Evolutionary conservation across 345 rosid species (phyloP), one percentile per base, ranked within the genome.

Genomic region (Eucalyptus regnans): DNA sequence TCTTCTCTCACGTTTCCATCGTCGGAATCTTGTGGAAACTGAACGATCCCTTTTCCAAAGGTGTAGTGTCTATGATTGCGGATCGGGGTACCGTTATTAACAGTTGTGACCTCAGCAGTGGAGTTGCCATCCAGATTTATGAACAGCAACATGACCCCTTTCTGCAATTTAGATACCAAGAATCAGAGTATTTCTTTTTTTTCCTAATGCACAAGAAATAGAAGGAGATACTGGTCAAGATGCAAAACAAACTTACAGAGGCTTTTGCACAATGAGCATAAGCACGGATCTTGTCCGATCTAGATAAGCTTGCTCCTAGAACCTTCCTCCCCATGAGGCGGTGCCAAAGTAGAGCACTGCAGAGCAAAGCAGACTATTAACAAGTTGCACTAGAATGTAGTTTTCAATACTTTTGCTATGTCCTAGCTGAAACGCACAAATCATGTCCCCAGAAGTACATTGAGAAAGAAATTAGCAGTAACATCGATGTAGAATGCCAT

Each of bases 291-390:
- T 94, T 95, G 54, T 94, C 94, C 4, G 93, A 92, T 89, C 96
- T 97, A 4, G 95, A 88, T 90, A 95, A 95, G 90, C 86, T 95
- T 60, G 99, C 94, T 49, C 89, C 91, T 27, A 97, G 91, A 91
- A 93, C 96, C 46, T 94, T 92, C 91, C 94, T 94, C 89, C 99
- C 99, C 99, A 98, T 96, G 87, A 98, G 91, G 88, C 91, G 92
- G 87, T 94, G 95, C 99, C 99, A 98, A 54, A 97, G 96, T 90
- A 98, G 98, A 88, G 98, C 98, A 85, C 99, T 97, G 95, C 93
- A 90, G 16, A 48, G 46, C 27, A 86, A 88, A 33, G 46, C 71
- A 86, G 51, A 88, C 60, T 37, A 41, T 51, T 33, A 12, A 33
- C 13, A 71, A 17, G 81, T 33, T 33, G 25, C 46, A 18, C 81